Percentiles rank a stretch among this genome's conserved stretches.
Evolutionary conservation across 1,284 basidiomycete species (phyloP).

Genomic region (Trichosporon ovoides): DNA sequence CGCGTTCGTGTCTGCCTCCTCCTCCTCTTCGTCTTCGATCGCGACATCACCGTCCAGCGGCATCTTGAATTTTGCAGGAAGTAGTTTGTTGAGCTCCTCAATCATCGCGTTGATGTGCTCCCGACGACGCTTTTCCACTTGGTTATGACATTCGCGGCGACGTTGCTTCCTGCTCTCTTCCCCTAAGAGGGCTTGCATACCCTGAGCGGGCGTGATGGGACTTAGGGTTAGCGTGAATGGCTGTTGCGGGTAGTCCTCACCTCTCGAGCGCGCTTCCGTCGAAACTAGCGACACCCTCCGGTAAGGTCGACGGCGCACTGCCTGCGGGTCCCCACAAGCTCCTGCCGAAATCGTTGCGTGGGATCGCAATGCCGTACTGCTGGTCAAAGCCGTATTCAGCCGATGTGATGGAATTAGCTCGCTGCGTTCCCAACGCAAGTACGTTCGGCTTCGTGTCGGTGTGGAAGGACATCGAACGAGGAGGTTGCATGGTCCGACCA

Average conservation of each 20-base stretch:
- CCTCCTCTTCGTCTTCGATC: constrained; percentile 38
- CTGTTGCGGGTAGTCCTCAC: constrained; percentile 4
- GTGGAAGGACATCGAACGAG: constrained; percentile 21
- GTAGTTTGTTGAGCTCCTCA: constrained; percentile 39
- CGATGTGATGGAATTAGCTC: constrained; percentile 15
- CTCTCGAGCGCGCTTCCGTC: constrained; percentile 26
- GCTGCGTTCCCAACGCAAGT: constrained; percentile 13
- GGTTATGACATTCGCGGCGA: constrained; percentile 45
- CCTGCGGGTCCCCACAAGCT: constrained; percentile 20
- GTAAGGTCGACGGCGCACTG: constrained; percentile 25
- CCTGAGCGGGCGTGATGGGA: constrained; percentile 37
- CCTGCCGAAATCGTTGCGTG: constrained; percentile 16
- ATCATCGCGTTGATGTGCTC: constrained; percentile 49
- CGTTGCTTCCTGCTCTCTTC: constrained; percentile 40
- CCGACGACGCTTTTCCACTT: constrained; percentile 45
- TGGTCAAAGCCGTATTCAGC: constrained; percentile 15
- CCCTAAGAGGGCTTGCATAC: constrained; percentile 18
- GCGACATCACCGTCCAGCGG: constrained; percentile 29
- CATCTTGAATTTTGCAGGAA: constrained; percentile 29
- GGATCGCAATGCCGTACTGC: constrained; percentile 31
- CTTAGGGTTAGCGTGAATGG: constrained; percentile 14
- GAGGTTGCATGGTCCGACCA: constrained; percentile 19
- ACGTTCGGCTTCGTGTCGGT: constrained; percentile 16
- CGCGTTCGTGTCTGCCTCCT: constrained; percentile 25
- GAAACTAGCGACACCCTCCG: constrained; percentile 24